phyloP scores from a whole-genome alignment of 1,284 basidiomycete genomes.

The Sutorius eximius region DNA sequence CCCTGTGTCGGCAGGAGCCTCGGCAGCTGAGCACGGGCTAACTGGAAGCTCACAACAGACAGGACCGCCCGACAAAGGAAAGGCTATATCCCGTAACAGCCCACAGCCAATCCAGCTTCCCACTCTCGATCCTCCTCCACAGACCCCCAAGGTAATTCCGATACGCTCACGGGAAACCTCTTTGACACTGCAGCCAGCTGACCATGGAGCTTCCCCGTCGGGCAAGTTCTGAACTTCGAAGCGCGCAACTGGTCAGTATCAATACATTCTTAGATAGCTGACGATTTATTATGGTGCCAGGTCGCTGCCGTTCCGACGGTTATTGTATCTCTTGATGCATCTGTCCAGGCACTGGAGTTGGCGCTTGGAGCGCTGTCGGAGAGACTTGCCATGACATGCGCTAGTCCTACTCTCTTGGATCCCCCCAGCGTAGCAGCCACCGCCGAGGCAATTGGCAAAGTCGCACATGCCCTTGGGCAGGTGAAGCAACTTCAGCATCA shows the following conservation, averaged over 20 bases:
- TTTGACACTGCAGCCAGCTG: slow-evolving; percentile 24
- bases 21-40: slow-evolving; percentile 4
- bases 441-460: slow-evolving; percentile 70
- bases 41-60: slow-evolving; percentile 8
- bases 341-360: slow-evolving; percentile 51
- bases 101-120: slow-evolving; percentile 35
- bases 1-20: slow-evolving; percentile 25
- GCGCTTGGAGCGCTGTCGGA: slow-evolving; percentile 56
- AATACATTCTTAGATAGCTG: not conserved
- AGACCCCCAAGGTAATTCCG: slow-evolving; percentile 31
- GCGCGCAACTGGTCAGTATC: slow-evolving; percentile 18
- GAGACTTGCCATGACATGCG: slow-evolving; percentile 48
- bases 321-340: slow-evolving; percentile 29
- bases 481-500: slow-evolving; percentile 56
- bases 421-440: slow-evolving; percentile 52
- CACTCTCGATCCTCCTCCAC: slow-evolving; percentile 31
- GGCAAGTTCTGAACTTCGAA: slow-evolving; percentile 18
- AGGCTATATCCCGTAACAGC: slow-evolving; percentile 18
- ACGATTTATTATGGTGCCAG: slow-evolving; percentile 10
- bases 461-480: slow-evolving; percentile 59
- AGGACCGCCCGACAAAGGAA: slow-evolving; percentile 10
- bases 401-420: slow-evolving; percentile 43
- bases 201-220: slow-evolving; percentile 17
- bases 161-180: not conserved
- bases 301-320: slow-evolving; percentile 16